A percentile compares a stretch with the other conserved stretches of the same genome.
These are phyloP conservation scores for Hypomyces perniciosus DNA, from an alignment of 2,329 filamentous ascomycete species.

Conservation along the genomic window DNA sequence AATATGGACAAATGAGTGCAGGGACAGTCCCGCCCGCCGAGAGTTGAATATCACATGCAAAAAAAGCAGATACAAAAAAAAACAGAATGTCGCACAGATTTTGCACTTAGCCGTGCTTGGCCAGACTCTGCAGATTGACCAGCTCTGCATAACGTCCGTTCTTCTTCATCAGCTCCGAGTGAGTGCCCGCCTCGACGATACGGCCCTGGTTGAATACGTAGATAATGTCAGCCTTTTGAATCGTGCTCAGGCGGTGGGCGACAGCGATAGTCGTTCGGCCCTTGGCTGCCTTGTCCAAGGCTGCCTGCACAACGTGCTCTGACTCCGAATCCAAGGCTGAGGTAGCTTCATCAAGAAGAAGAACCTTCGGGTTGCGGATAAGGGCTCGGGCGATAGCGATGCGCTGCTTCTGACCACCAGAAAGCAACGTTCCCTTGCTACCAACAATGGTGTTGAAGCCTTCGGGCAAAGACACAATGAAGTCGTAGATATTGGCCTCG, in stretches of 20 bases:
- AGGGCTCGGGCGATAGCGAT: conserved; percentile 12
- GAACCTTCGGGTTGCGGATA: conserved; percentile 12
- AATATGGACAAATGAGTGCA: too few species aligned
- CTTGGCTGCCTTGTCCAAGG: conserved; percentile 23
- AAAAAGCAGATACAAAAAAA: too few species aligned
- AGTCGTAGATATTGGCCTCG: conserved; percentile 89
- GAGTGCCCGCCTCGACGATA: conserved; percentile 79
- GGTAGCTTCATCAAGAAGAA: conserved; percentile 11
- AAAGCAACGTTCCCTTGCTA: conserved; percentile 36
- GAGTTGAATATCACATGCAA: too few species aligned
- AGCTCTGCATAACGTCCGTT: conserved; percentile 72
- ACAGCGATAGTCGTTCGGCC: conserved; percentile 13
- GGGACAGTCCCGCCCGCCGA: too few species aligned
- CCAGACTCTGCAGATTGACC: conserved; percentile 74
- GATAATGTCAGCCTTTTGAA: conserved; percentile 90
- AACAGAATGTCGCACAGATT: too few species aligned
- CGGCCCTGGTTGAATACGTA: conserved; percentile 92
- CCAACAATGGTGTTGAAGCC: conserved; percentile 12
- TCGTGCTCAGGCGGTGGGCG: conserved; percentile 66
- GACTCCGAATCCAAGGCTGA: conserved; percentile 11
- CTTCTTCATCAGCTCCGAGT: conserved; percentile 63
- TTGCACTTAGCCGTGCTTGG: conserved; percentile 39
- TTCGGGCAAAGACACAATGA: conserved; percentile 70
- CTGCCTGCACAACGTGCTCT: conserved; percentile 11
- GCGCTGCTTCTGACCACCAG: conserved; percentile 13